Conservation (phyloP, 352 stramenopile genomes). For the Phytophthora tentaculata region DNA sequence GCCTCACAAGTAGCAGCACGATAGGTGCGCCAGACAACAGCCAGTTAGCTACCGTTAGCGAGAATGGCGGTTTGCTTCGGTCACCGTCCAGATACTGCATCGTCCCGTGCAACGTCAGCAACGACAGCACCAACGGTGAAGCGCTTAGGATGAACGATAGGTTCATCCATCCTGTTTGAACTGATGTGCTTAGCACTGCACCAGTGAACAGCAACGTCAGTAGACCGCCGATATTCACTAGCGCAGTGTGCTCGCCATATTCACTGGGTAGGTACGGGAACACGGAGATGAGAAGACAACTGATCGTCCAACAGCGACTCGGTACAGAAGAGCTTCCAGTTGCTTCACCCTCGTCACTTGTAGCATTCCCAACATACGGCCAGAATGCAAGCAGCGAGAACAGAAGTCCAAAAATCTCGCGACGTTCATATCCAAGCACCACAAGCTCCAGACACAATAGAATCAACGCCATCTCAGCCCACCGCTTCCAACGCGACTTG, state of each 20-base stretch:
- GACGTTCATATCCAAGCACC: constrained; percentile 68
- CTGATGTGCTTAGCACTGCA: not conserved
- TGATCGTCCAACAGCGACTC: constrained; percentile 48
- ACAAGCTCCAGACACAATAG: constrained; percentile 68
- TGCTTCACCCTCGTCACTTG: constrained; percentile 6
- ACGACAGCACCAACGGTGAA: constrained; percentile 37
- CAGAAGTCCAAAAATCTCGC: constrained; percentile 68
- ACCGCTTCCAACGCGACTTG: constrained; percentile 30
- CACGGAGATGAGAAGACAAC: constrained; percentile 65
- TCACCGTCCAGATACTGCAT: constrained; percentile 61
- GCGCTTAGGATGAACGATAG: constrained; percentile 19
- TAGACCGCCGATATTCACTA: constrained; percentile 65
- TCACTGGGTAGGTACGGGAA: constrained; percentile 82
- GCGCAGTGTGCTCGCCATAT: constrained; percentile 66
- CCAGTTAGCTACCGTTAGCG: constrained; percentile 68
- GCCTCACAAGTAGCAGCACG: constrained; percentile 32
- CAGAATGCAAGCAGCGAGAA: constrained; percentile 66
- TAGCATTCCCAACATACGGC: constrained; percentile 37
- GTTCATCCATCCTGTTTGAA: constrained; percentile 6
- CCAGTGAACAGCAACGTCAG: constrained; percentile 27
- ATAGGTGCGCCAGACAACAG: constrained; percentile 52
- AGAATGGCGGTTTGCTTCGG: constrained; percentile 57
- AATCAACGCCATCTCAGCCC: constrained; percentile 45
- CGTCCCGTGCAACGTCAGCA: constrained; percentile 54
- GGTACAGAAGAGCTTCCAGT: constrained; percentile 11